Evolutionary conservation across 306 rosid genomes (phyloP), one percentile per base, ranked within the genome.

Genomic region (Fragaria vesca): DNA sequence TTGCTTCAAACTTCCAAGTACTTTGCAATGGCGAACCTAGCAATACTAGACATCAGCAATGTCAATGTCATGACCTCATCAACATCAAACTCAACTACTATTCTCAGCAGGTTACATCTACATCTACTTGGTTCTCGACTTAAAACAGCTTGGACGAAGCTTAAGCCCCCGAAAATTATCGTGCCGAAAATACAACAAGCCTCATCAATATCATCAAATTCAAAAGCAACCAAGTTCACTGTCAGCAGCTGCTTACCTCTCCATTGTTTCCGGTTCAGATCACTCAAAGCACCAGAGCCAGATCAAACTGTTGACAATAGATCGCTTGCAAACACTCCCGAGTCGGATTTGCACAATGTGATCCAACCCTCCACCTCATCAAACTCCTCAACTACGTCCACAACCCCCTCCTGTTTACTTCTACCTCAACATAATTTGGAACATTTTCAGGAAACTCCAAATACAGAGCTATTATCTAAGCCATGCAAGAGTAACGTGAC

Each of bases 211-310:
- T 21, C 34, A 24, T 60, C 68, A 62, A 62, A 5, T 13, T 28
- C 68, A 12, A 4, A 15, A 30, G 38, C 68, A 62, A 62, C 68
- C 68, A 62, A 62, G n/a, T 62, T 62, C 42, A 62, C 42, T 28
- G 34, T 12, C 20, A 28, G 42, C 0, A 30, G n/a, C 42, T 62
- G 68, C 68, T 12, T 28, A 30, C 68, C 38, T 62, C 66, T 21
- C 30, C 13, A 55, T 8, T 24, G 68, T 15, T 30, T 62, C 38
- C 6, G 0, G 6, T 62, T 30, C 68, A 17, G 42, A 45, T 9
- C 48, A 62, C 68, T 28, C n/a, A 62, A 62, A 62, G n/a, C 42
- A 62, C 40, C 40, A 62, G 68, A 62, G 42, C 68, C 42, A 15
- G 68, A 30, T 62, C 68, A 30, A 30, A 30, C 17, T 13, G n/a